Base-by-base conservation (phyloP, 2,329 filamentous ascomycete species). In the Alternaria infectoria region DNA sequence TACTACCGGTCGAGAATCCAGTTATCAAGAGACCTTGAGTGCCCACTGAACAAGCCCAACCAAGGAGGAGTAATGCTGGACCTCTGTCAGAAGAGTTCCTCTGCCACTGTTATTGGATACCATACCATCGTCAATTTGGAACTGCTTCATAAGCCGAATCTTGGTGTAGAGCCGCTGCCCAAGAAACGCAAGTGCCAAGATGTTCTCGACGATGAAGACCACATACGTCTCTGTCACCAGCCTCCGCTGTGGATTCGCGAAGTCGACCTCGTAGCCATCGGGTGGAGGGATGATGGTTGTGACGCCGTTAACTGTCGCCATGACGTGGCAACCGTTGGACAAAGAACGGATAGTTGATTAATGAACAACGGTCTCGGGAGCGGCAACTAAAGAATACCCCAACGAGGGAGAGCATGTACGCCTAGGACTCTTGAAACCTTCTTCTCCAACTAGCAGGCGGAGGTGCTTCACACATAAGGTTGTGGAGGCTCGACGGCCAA, bases 111-210 rank as follows among this genome's bases (percentile, higher is more conserved):
- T 44, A 10, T 54, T 11, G n/a, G 25, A 23, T 17, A 28, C 40
- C 25, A 15, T 57, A 76, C 74, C 69, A 61, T 77, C 75, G 40
- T 77, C 74, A 40, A 74, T 23, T 6, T 70, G 66, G 45, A 77
- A 66, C 3, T 61, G 63, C 15, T 67, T 68, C 51, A 69, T 68
- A 11, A 77, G 59, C 21, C 54, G 15, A 4, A 71, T 44, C 50
- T 74, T 75, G 2, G 69, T 71, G 51, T 76, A 77, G n/a, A 77
- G 54, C 13, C 74, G 68, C 62, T 77, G 74, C 1, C 62, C 36
- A 10, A 77, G 50, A 50, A 77, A 76, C 0, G 67, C 15, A 2
- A 73, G 23, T 0, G 69, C 62, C 3, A 76, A 30, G 7, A 68
- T 43, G 19, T 67, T 70, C 15, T 73, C 72, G 7, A 75, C 60